Evolutionary conservation across 164 flowering plant species (phyloP).

Genomic region (Magnolia changhungtana): DNA sequence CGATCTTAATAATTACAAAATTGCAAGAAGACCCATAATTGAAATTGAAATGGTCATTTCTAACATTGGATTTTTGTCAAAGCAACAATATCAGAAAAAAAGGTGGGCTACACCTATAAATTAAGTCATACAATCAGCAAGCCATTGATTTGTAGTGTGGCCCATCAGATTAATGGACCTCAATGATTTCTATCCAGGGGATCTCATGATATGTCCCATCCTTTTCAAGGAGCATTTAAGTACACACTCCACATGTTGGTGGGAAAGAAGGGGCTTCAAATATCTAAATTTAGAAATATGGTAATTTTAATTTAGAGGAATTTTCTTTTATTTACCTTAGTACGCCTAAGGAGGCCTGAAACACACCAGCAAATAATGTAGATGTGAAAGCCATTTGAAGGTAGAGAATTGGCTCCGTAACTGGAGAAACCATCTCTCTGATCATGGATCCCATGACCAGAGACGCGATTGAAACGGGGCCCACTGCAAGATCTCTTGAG

Average conservation of each 20-base stretch:
- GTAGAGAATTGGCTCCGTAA: slow-evolving; percentile 32
- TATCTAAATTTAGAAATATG: background rate
- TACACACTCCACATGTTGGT: background rate
- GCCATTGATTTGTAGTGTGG: too few relatives aligned
- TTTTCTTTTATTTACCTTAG: slow-evolving; percentile 38
- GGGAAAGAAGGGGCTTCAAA: background rate
- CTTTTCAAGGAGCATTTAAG: background rate
- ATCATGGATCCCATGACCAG: slow-evolving; percentile 65
- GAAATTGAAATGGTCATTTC: background rate
- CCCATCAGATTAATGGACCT: too few relatives aligned
- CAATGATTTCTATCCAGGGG: background rate
- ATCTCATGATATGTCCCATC: background rate
- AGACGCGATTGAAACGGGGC: slow-evolving; percentile 59
- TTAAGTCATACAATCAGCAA: too few relatives aligned
- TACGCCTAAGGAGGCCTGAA: slow-evolving; percentile 51
- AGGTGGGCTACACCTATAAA: too few relatives aligned
- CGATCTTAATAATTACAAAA: background rate
- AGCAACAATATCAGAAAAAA: background rate
- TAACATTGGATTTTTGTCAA: background rate
- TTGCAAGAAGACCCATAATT: background rate
- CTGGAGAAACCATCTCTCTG: slow-evolving; percentile 28
- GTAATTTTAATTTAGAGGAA: background rate
- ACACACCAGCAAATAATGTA: slow-evolving; percentile 54
- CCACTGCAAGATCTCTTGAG: slow-evolving; percentile 57
- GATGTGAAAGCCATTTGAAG: slow-evolving; percentile 53